Conservation (phyloP, 1,139 yeast species). For the Geotrichum bryndzae region DNA sequence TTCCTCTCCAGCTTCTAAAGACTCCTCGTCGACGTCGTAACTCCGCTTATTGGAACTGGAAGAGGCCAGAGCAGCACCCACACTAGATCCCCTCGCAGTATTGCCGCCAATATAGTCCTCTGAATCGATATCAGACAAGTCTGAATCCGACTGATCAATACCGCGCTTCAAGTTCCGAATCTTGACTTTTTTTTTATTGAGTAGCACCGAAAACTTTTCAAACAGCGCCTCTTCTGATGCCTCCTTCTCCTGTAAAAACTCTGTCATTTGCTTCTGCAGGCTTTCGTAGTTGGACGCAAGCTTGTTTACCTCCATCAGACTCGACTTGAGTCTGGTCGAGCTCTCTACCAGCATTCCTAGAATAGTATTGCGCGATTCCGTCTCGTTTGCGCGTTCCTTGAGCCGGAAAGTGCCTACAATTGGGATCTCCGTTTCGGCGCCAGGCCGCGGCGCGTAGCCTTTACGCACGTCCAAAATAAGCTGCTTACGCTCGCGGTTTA, state of each 20-base stretch:
- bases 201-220: slow-evolving; percentile 25
- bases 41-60: background rate
- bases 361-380: background rate
- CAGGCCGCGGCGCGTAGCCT: slow-evolving; percentile 11
- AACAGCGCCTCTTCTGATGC: slow-evolving; percentile 24
- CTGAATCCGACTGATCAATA: slow-evolving; percentile 23
- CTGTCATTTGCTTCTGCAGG: slow-evolving; percentile 13
- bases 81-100: background rate
- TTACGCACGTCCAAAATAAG: slow-evolving; percentile 4
- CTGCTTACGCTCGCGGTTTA: background rate
- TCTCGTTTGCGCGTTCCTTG: background rate
- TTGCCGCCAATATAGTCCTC: slow-evolving; percentile 12
- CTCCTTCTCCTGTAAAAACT: slow-evolving; percentile 21
- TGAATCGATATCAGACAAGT: slow-evolving; percentile 14
- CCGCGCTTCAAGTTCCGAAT: slow-evolving; percentile 18
- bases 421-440: slow-evolving; percentile 7
- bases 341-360: slow-evolving; percentile 10
- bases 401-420: background rate
- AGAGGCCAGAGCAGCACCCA: background rate
- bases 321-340: slow-evolving; percentile 8
- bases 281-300: background rate
- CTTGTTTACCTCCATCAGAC: slow-evolving; percentile 1
- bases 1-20: background rate
- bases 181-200: slow-evolving; percentile 29
- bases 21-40: background rate